Base-by-base conservation (phyloP, 1,139 yeast species). In the Candida sp. region DNA sequence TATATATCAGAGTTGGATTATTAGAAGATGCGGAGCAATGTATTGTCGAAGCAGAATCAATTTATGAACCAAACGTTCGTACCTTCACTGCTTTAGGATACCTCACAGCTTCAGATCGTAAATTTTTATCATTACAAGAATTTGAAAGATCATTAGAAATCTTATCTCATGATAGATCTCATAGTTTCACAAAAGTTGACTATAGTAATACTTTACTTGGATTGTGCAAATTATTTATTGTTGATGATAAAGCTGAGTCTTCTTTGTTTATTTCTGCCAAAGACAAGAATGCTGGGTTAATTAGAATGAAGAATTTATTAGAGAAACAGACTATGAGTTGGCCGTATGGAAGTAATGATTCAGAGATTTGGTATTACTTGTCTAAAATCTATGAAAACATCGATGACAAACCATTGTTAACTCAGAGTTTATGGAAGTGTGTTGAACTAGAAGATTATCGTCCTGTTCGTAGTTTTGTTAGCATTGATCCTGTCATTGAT, bases 281-380 rank as follows among this genome's bases (percentile, higher is more conserved):
- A 46, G 95, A 87, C 54, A 70, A 70, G 52, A 68, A 75, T 40
- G 84, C 91, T 4, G 93, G 87, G 0, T 60, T 77, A 9, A 82
- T 88, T 4, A 70, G 95, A 43, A 67, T 84, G 48, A 80, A 82
- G 58, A 75, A 80, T 43, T 64, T 81, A 43, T 68, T 89, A 44
- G 93, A 87, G 53, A 63, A 70, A n/a, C 62, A 53, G 45, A 50
- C 66, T 8, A 60, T 62, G 44, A 61, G 70, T 60, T 83, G 61
- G 79, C 83, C 57, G 54, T 70, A 49, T 36, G 95, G 88, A 2
- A 66, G 75, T 48, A 77, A 77, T 54, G 70, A 73, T 29, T 69
- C 87, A 1, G 96, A 88, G 58, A 75, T 85, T 11, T 87, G 95
- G 89, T 84, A 81, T 75, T 75, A 78, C 46, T 70, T 88, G 49